Evolutionary conservation across 768 basidiomycete species (phyloP).

Genomic region (Xerocomus spinulosus): DNA sequence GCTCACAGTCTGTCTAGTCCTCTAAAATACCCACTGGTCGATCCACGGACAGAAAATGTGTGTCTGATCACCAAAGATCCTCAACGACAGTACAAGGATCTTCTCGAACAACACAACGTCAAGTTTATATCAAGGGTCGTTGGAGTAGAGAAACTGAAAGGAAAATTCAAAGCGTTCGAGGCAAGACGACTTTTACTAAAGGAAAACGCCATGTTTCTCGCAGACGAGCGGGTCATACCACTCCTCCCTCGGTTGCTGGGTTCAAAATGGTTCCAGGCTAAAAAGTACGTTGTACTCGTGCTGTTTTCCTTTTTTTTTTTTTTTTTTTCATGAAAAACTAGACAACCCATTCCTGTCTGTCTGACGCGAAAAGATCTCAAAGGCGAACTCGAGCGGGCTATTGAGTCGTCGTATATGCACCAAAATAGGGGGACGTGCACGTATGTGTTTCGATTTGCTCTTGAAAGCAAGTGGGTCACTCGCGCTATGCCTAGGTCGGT

Average conservation of each 20-base stretch:
- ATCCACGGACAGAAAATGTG: slow-evolving; percentile 73
- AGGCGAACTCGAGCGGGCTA: slow-evolving; percentile 84
- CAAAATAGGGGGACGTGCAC: slow-evolving; percentile 91
- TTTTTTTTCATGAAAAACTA: slow-evolving; percentile 27
- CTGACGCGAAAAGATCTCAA: slow-evolving; percentile 87
- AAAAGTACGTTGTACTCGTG: slow-evolving; percentile 91
- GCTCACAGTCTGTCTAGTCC: slow-evolving; percentile 38
- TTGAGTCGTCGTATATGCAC: slow-evolving; percentile 94
- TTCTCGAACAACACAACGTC: slow-evolving; percentile 71
- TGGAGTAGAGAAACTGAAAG: slow-evolving; percentile 86
- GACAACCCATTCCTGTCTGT: slow-evolving; percentile 95
- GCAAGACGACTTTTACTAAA: slow-evolving; percentile 78
- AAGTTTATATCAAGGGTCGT: slow-evolving; percentile 91
- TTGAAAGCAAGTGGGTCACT: not conserved
- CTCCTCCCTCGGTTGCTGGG: slow-evolving; percentile 84
- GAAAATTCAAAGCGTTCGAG: slow-evolving; percentile 85
- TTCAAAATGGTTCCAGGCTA: slow-evolving; percentile 87
- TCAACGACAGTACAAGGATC: slow-evolving; percentile 93
- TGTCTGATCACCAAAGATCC: slow-evolving; percentile 96
- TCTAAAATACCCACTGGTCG: slow-evolving; percentile 75
- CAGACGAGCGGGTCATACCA: slow-evolving; percentile 88
- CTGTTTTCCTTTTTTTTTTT: not conserved
- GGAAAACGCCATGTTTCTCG: slow-evolving; percentile 90
- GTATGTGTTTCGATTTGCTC: slow-evolving; percentile 43
- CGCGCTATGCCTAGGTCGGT: slow-evolving; percentile 53